Percentiles rank a stretch among this genome's conserved stretches.
These are phyloP conservation scores for Eleusine coracana DNA, from an alignment of 176 grass and related monocot species.

Conservation along the genomic window DNA sequence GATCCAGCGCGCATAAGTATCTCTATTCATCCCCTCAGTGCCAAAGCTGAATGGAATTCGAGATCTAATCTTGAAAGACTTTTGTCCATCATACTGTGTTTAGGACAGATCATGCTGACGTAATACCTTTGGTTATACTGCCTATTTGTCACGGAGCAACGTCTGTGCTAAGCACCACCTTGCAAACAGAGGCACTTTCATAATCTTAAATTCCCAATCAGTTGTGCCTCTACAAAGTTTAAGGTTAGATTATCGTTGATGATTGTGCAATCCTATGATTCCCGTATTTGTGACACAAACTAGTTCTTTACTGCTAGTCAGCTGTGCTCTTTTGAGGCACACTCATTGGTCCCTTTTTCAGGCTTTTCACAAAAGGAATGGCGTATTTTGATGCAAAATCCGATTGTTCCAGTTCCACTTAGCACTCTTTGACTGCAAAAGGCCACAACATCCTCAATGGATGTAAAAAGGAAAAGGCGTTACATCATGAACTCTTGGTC, in stretches of 20 bases:
- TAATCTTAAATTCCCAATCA: neutral
- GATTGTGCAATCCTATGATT: constrained; percentile 4
- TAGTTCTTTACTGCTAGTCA: neutral
- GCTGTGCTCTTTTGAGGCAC: constrained; percentile 29
- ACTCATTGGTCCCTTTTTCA: neutral
- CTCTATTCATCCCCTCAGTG: neutral
- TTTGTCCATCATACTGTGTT: neutral
- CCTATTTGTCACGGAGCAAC: neutral
- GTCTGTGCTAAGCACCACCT: neutral
- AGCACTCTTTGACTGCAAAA: constrained; percentile 17
- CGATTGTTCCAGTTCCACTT: constrained; percentile 20
- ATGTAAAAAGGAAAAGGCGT: constrained; percentile 19
- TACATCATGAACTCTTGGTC: constrained; percentile 6
- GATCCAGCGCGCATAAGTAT: neutral
- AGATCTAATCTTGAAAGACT: neutral
- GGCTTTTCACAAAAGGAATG: neutral
- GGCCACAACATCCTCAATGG: constrained; percentile 21
- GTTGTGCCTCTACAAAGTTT: neutral
- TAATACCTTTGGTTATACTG: neutral
- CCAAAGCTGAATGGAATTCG: neutral
- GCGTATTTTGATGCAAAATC: constrained; percentile 23
- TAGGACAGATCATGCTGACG: constrained; percentile 28
- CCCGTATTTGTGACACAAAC: neutral
- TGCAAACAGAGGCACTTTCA: neutral
- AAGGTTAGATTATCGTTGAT: neutral